Base-by-base conservation (phyloP, 305 asterid species). In the Fraxinus paxiana region DNA sequence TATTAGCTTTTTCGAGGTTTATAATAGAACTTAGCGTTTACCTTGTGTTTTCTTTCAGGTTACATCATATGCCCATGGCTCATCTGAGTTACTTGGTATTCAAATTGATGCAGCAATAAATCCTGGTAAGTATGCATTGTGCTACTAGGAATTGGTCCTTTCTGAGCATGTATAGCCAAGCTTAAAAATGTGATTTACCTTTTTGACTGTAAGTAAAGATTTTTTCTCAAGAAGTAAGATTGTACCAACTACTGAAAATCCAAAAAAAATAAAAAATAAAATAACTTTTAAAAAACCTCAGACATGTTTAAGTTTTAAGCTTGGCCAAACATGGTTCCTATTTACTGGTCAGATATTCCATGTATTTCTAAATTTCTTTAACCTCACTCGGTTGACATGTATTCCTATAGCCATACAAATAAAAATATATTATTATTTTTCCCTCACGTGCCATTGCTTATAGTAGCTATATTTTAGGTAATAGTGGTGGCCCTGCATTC, bases 401-500 rank as follows among this genome's bases (percentile, higher is more conserved):
- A 70, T 30, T 28, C 38, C 15, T 67, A 26, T 67, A 67, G 73
- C 73, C 37, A 67, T 67, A 28, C 34, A 28, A 13, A 67, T 28
- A 13, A 24, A 12, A 67, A 12, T 28, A 28, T 2, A 28, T 28
- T 30, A 12, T 28, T 12, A 31, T 70, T 30, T 6, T 69, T n/a
- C 43, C 6, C 82, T 75, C 18, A 26, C 43, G 51, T 75, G 65
- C 84, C 73, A 78, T 84, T 72, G 70, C 83, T 86, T 83, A 82
- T 86, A 72, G 76, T 76, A 76, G 79, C 82, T 63, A 80, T 78
- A 41, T 77, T 85, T 79, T 82, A 96, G 99, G 99, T 87, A 96
- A 96, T 85, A 96, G 99, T 79, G 99, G 99, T 2, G 98, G 99
- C 78, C 99, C 99, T 80, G 99, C 99, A 73, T 96, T 96, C 91